Percentiles rank a stretch among this genome's conserved stretches.
These are phyloP conservation scores for Colletotrichum musicola DNA, from an alignment of 2,329 filamentous ascomycete genomes.

Conservation along the genomic window DNA sequence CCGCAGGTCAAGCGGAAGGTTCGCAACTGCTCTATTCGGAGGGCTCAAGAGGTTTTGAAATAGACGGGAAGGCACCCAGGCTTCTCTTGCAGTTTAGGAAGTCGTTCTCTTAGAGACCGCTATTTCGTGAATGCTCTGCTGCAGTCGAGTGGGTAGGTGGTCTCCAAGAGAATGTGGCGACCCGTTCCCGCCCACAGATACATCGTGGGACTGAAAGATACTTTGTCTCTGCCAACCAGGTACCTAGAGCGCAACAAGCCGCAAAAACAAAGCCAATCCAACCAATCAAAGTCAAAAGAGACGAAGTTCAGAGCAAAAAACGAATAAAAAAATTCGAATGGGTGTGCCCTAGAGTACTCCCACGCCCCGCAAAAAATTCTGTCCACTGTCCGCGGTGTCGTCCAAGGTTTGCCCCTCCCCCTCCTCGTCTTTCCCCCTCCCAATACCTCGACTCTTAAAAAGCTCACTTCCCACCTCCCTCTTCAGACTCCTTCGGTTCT, in stretches of 20 bases:
- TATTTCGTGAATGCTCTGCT: conserved; percentile 8
- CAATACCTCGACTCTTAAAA: conserved; percentile 9
- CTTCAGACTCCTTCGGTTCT: conserved; percentile 4
- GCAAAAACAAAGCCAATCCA: neutral
- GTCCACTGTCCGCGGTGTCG: neutral
- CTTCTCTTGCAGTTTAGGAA: neutral
- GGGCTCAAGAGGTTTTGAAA: too few relatives aligned
- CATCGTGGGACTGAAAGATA: neutral
- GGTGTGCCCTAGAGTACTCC: too few relatives aligned
- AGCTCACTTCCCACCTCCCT: neutral
- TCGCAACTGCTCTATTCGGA: too few relatives aligned
- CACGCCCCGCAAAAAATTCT: neutral
- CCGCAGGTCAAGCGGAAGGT: too few relatives aligned
- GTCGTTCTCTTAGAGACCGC: conserved; percentile 14
- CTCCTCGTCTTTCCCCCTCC: neutral
- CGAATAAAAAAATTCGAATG: too few relatives aligned
- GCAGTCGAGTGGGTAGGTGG: conserved; percentile 7
- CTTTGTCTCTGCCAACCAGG: too few relatives aligned
- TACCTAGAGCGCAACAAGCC: too few relatives aligned
- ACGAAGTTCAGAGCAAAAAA: too few relatives aligned
- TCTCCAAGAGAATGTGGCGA: neutral
- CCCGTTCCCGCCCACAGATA: neutral
- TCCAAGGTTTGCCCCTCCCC: neutral
- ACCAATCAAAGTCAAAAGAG: neutral
- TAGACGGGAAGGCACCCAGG: neutral